These are phyloP conservation scores for Aspergillus fischeri DNA, from an alignment of 2,329 filamentous ascomycete genomes.

Conservation along the genomic window DNA sequence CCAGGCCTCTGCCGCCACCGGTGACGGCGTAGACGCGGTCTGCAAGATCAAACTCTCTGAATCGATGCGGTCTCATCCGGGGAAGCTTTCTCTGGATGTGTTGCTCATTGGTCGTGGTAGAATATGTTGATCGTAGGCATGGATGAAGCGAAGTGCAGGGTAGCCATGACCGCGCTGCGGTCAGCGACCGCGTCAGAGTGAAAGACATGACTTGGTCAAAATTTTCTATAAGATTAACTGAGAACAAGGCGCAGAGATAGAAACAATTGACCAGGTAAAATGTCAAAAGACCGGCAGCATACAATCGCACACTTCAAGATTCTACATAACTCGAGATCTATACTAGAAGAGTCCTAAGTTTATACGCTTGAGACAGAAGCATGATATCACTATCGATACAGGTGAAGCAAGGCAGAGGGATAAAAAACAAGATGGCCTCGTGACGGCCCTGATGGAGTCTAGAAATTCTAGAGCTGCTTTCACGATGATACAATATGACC, in stretches of 20 bases:
- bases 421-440: conserved; percentile 19
- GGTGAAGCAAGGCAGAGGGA: conserved; percentile 3
- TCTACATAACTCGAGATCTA: neutral
- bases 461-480: conserved; percentile 19
- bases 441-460: conserved; percentile 20
- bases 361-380: neutral
- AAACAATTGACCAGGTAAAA: neutral
- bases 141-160: conserved; percentile 5
- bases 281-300: neutral
- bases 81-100: conserved; percentile 31
- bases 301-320: neutral
- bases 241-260: neutral
- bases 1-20: conserved; percentile 43
- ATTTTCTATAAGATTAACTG: conserved; percentile 4
- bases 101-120: conserved; percentile 19
- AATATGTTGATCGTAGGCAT: conserved; percentile 15
- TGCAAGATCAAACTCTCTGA: conserved; percentile 42
- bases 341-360: neutral
- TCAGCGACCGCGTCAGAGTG: conserved; percentile 13
- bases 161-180: conserved; percentile 9
- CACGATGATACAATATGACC: conserved; percentile 24
- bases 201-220: conserved; percentile 12
- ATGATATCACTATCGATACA: neutral
- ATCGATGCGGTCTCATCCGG: conserved; percentile 24
- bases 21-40: conserved; percentile 41